Percentiles rank a stretch among this genome's conserved stretches.
Evolutionary conservation across 2,329 filamentous ascomycete species (phyloP).

Genomic region (Fusarium tjaetaba): DNA sequence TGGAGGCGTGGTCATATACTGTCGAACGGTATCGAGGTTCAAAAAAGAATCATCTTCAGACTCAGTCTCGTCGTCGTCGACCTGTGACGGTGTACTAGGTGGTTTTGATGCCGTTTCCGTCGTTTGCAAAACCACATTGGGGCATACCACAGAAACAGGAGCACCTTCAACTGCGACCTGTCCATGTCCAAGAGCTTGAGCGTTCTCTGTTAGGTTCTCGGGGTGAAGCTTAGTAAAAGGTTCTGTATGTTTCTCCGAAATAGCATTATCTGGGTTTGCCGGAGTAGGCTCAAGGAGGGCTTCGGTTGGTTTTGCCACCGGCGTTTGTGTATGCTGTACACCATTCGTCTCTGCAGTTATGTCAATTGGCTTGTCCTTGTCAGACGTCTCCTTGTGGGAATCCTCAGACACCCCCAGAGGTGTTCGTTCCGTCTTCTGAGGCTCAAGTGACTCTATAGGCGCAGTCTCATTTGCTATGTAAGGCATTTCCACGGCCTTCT

Average conservation of each 20-base stretch:
- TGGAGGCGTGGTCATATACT: constrained; percentile 64
- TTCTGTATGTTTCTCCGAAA: background rate
- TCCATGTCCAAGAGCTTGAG: background rate
- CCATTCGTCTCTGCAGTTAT: background rate
- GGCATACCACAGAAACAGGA: constrained; percentile 6
- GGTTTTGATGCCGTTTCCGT: constrained; percentile 47
- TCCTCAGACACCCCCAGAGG: background rate
- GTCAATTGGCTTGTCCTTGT: background rate
- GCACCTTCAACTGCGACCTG: background rate
- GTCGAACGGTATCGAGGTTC: constrained; percentile 60
- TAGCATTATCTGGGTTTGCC: background rate
- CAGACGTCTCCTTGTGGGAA: background rate
- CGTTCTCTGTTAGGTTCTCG: background rate
- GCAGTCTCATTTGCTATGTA: background rate
- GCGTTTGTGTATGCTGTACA: background rate
- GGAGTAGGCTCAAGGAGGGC: background rate
- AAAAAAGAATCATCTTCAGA: constrained; percentile 63
- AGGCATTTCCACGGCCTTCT: background rate
- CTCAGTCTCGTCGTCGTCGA: constrained; percentile 64
- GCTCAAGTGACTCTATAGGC: constrained; percentile 1
- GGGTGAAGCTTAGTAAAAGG: background rate
- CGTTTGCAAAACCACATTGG: constrained; percentile 40
- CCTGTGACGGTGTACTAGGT: constrained; percentile 60
- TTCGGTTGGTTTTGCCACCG: background rate
- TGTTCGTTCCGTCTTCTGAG: constrained; percentile 1